Base-by-base conservation (phyloP, 495 filamentous ascomycete species). In the Penicillium cosmopolitanum region DNA sequence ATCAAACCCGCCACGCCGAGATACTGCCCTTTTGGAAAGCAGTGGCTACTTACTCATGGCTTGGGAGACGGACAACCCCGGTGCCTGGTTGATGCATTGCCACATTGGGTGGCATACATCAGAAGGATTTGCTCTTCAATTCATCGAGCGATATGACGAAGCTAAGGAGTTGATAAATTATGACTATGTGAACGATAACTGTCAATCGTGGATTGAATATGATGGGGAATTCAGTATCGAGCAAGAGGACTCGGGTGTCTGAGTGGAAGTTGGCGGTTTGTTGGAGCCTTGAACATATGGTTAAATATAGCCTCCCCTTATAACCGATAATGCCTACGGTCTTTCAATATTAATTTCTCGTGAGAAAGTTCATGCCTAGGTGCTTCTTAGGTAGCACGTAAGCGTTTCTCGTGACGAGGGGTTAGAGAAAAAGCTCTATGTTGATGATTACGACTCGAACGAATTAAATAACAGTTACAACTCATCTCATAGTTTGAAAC, bases 131-230 rank as follows among this genome's bases (percentile, higher is more conserved):
- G 58, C 53, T 12, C 21, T 56, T 28, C 53, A 56, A 31, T 61
- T 56, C n/a, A 35, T 56, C 4, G 58, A 61, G 43, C 53, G 52
- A 44, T 51, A 51, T 44, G 34, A 46, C 18, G 58, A 60, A 36
- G 53, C 55, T 11, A 33, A 55, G 18, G 11, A 46, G 21, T 31
- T 60, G 19, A 55, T 60, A 44, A 51, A 60, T 50, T 34, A 21
- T 13, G 15, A 34, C 2, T 38, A 63, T 11, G 48, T 71, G 0
- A 60, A 71, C 31, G 56, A 58, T 52, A 63, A 64, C 42, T 63
- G 60, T 16, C 18, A 34, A 23, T 36, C 48, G 18, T 53, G 57
- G 35, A 48, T 52, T 10, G 28, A 18, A 34, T 60, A 60, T 43
- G 51, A 60, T 21, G 21, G 34, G 1, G 19, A 34, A 34, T 40